Percentiles rank a stretch among this genome's conserved stretches.
phyloP scores from a whole-genome alignment of 441 rosid genomes.

The Pelargonium myrrhifolium region DNA sequence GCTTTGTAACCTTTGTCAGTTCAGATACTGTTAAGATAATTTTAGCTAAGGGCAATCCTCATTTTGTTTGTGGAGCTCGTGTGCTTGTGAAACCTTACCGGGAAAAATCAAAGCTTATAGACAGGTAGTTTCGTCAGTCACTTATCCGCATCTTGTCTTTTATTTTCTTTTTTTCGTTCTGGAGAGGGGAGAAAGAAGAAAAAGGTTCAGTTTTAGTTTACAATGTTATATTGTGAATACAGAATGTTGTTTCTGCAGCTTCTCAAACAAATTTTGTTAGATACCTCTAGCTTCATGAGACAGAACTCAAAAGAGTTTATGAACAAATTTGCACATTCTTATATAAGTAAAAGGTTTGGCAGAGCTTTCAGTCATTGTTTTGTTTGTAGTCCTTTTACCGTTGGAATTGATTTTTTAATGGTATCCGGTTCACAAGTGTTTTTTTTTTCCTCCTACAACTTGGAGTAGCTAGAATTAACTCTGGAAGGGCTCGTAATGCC shows the following conservation, averaged over 20 bases:
- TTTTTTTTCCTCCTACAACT: no score
- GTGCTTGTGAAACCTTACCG: slow-evolving; percentile 90
- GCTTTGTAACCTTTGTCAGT: slow-evolving; percentile 76
- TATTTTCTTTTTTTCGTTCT: neutral
- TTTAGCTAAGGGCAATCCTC: slow-evolving; percentile 80
- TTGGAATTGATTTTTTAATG: no score
- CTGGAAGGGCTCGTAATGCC: neutral
- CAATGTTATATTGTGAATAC: neutral
- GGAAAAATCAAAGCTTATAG: slow-evolving; percentile 69
- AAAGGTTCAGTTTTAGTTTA: neutral
- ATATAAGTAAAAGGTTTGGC: no score
- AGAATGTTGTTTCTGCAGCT: no score
- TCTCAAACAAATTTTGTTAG: no score
- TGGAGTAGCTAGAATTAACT: neutral
- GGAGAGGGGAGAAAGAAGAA: neutral
- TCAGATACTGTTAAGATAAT: slow-evolving; percentile 62
- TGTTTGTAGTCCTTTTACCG: no score
- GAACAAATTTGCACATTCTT: no score
- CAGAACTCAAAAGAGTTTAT: no score
- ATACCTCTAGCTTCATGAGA: no score
- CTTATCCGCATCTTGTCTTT: no score
- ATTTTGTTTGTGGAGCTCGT: slow-evolving; percentile 80
- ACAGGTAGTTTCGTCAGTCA: slow-evolving; percentile 30
- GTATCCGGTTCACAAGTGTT: no score
- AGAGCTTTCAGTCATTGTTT: no score